phyloP scores from a whole-genome alignment of 208 protist genomes.

The Acanthamoeba royreba region DNA sequence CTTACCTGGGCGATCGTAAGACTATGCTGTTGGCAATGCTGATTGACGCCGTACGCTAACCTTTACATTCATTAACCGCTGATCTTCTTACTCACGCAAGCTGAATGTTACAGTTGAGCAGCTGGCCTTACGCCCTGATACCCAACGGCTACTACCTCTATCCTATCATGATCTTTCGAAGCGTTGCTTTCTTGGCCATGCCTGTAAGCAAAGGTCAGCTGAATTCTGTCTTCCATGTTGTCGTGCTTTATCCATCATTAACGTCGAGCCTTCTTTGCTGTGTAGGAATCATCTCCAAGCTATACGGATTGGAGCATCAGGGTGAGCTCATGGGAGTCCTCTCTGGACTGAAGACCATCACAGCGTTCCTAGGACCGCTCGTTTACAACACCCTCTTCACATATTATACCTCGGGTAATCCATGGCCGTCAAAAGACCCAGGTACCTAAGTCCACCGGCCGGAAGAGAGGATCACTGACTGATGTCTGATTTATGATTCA shows the following conservation, averaged over 20 bases:
- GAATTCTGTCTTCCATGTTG: not conserved
- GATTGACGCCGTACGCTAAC: not conserved
- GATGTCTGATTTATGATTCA: not conserved
- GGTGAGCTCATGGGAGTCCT: slow-evolving; percentile 32
- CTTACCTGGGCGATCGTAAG: not conserved
- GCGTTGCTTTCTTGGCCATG: not conserved
- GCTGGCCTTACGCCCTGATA: not conserved
- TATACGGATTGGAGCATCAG: not conserved
- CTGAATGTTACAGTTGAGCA: not conserved
- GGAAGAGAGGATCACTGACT: not conserved
- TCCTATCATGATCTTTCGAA: slow-evolving; percentile 21
- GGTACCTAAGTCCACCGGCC: not conserved
- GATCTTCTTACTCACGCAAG: not conserved
- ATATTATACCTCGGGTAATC: not conserved
- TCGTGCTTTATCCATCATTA: not conserved
- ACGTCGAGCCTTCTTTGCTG: not conserved
- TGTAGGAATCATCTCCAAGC: not conserved
- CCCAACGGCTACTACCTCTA: slow-evolving; percentile 3
- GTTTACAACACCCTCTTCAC: not conserved
- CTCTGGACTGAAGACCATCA: not conserved
- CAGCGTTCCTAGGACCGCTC: not conserved
- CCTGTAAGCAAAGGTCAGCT: not conserved
- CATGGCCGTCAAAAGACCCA: slow-evolving; percentile 7
- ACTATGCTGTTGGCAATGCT: not conserved
- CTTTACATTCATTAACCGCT: not conserved